Conservation (phyloP, 352 stramenopile genomes). For the Phytophthora cajani region DNA sequence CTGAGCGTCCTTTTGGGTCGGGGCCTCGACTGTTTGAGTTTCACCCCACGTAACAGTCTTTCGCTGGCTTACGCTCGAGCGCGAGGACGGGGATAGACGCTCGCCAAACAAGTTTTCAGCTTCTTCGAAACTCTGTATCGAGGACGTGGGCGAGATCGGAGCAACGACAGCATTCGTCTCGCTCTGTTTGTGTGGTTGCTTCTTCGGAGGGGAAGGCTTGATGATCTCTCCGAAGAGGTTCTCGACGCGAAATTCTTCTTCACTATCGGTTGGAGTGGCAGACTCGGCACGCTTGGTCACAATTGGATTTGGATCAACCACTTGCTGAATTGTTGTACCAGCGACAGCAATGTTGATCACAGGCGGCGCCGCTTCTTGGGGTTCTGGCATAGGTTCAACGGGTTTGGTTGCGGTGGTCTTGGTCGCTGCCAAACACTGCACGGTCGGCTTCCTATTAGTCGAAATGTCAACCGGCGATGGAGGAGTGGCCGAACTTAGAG, state of each 20-base stretch:
- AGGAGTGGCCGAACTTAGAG: not conserved
- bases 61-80: constrained; percentile 8
- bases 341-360: constrained; percentile 14
- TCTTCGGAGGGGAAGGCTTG: constrained; percentile 6
- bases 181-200: not conserved
- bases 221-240: constrained; percentile 35
- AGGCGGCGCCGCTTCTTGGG: constrained; percentile 10
- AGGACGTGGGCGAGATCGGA: constrained; percentile 17
- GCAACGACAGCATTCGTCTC: not conserved
- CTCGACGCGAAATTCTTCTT: constrained; percentile 19
- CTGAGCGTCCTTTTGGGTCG: not conserved
- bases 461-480: not conserved
- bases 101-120: constrained; percentile 67
- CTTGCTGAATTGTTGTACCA: not conserved
- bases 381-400: constrained; percentile 24
- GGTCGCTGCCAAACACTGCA: not conserved
- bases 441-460: constrained; percentile 2
- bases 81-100: constrained; percentile 24
- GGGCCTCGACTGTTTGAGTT: constrained; percentile 18
- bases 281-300: constrained; percentile 9
- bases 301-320: not conserved
- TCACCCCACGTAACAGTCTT: constrained; percentile 44
- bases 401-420: constrained; percentile 1
- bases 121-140: constrained; percentile 41
- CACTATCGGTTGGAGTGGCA: constrained; percentile 18